Evolutionary conservation across 495 filamentous ascomycete species (phyloP), one percentile per base, ranked within the genome.

Genomic region (Podospora appendiculata): DNA sequence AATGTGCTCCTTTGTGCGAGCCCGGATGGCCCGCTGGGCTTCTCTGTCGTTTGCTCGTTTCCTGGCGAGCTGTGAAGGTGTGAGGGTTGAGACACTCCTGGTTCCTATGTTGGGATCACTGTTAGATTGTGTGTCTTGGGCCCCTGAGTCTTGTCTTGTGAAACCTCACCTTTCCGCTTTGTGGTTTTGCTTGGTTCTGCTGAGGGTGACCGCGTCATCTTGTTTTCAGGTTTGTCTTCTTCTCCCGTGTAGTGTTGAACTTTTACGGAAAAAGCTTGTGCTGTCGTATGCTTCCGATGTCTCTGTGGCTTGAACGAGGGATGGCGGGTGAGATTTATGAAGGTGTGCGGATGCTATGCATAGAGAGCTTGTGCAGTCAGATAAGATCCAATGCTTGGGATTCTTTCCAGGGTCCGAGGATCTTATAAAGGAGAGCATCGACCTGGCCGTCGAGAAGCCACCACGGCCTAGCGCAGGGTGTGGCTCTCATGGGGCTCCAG

Each of bases 41-140:
- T 91, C 87, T 40, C 90, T 80, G 63, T 95, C 90, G 67, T 94
- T 94, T 61, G 87, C 88, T 50, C 90, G 79, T 68, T 95, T 95
- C 61, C 85, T 80, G 7, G 79, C 83, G 45, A 88, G 72, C 62
- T 89, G 85, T 19, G 82, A 77, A n/a, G 81, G 79, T 11, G 83
- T 86, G 54, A 89, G 78, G 52, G 83, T 88, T 48, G 84, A 82
- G 16, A 90, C 85, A 39, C 84, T 84, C 51, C 86, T 74, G 25
- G 80, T 78, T n/a, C 79, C 83, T 77, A 47, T 18, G 49, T 18
- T 16, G 40, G 13, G 11, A 42, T 51, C 55, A 48, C 52, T 32
- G 25, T 25, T 5, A 25, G 25, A 25, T 5, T 25, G 25, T 25
- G 25, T 25, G 25, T 25, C 25, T 25, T 25, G 25, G 25, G 2